These are phyloP conservation scores for Mycena floridula DNA, from an alignment of 768 basidiomycete species.

Conservation along the genomic window DNA sequence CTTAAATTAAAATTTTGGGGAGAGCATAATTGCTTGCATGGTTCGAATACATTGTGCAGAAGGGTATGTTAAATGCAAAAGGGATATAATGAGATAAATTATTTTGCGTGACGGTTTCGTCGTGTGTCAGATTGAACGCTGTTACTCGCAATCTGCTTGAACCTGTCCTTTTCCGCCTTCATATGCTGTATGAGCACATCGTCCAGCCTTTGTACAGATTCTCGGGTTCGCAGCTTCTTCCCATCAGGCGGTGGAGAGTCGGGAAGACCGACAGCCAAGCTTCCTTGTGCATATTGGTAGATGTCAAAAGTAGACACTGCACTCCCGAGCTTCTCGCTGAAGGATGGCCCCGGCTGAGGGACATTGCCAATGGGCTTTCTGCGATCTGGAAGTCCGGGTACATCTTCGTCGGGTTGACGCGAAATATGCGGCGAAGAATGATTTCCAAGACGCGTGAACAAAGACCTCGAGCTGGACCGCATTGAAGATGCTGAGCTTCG, in stretches of 20 bases:
- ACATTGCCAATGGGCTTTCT: conserved; percentile 52
- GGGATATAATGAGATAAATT: neutral
- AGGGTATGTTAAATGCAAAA: neutral
- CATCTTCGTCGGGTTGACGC: conserved; percentile 28
- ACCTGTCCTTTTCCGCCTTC: conserved; percentile 74
- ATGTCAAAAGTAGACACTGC: conserved; percentile 39
- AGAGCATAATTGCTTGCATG: neutral
- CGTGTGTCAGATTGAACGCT: too few relatives aligned
- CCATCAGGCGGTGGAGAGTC: neutral
- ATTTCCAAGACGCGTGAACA: conserved; percentile 62
- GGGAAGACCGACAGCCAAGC: neutral
- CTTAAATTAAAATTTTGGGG: too few relatives aligned
- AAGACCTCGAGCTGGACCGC: conserved; percentile 23
- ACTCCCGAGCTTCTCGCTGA: conserved; percentile 29
- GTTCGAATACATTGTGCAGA: neutral
- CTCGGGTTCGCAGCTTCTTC: conserved; percentile 22
- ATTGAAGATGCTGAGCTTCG: conserved; percentile 15
- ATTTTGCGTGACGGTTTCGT: too few relatives aligned
- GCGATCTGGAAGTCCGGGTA: conserved; percentile 30
- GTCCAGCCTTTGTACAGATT: conserved; percentile 62
- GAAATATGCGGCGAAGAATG: conserved; percentile 63
- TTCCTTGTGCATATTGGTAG: conserved; percentile 38
- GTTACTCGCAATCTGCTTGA: conserved; percentile 65
- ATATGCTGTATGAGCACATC: conserved; percentile 80
- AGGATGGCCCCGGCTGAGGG: conserved; percentile 33